These are phyloP conservation scores for Helicostylum pulchrum DNA, from an alignment of 192 early-diverging fungal genomes.

Conservation along the genomic window DNA sequence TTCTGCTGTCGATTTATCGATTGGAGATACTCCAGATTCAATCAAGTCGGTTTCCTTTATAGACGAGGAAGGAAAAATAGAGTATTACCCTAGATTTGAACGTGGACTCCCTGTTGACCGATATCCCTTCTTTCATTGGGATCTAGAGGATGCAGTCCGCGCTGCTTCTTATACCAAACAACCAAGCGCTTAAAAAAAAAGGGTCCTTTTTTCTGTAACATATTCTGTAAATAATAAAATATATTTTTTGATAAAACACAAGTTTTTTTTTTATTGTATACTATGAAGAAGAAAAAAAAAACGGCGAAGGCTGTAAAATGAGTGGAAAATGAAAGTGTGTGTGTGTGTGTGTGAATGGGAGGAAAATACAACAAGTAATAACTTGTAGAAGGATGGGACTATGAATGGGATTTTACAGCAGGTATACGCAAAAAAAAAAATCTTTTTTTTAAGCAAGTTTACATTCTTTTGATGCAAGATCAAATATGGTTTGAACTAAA, in stretches of 20 bases:
- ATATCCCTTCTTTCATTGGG: constrained; percentile 30
- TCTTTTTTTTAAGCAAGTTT: background rate
- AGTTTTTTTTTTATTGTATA: too few relatives aligned
- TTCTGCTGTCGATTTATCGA: background rate
- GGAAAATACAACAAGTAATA: too few relatives aligned
- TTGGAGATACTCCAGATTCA: background rate
- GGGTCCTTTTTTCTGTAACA: background rate
- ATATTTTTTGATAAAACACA: too few relatives aligned
- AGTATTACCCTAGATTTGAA: background rate
- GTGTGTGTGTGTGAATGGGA: too few relatives aligned
- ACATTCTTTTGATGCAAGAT: constrained; percentile 13
- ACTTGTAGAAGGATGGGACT: too few relatives aligned
- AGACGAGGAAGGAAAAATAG: constrained; percentile 3
- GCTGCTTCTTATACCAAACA: constrained; percentile 15
- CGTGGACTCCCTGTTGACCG: constrained; percentile 13
- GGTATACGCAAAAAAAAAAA: constrained; percentile 14
- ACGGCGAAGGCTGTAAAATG: too few relatives aligned
- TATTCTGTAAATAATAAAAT: too few relatives aligned
- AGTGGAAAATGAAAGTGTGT: too few relatives aligned
- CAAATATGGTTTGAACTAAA: constrained; percentile 31
- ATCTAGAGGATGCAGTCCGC: constrained; percentile 25
- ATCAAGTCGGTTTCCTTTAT: constrained; percentile 5
- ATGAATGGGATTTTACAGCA: too few relatives aligned
- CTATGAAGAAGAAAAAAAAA: too few relatives aligned
- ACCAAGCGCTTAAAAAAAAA: background rate